These are phyloP conservation scores for Saturnispora saitoi DNA, from an alignment of 805 yeast genomes.

Conservation along the genomic window DNA sequence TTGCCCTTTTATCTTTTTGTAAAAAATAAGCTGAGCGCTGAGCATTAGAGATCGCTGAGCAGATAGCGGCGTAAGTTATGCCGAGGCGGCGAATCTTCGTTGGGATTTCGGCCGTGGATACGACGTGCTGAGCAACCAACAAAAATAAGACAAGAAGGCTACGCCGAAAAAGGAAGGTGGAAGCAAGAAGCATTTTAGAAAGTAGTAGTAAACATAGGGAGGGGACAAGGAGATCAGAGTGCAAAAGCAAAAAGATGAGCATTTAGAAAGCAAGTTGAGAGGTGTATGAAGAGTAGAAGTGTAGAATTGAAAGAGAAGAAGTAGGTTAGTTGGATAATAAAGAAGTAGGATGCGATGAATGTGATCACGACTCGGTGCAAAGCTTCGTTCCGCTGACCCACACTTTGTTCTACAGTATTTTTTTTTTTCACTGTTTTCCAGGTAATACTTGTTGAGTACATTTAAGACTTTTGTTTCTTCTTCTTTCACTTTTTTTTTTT, in stretches of 20 bases:
- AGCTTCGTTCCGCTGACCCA: slow-evolving; percentile 1
- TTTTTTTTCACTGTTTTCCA: not conserved
- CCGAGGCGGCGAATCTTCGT: too few relatives aligned
- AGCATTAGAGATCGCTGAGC: not conserved
- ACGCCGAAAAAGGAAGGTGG: not conserved
- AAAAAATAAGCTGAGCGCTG: not conserved
- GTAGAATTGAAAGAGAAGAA: too few relatives aligned
- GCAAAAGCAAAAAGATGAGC: not conserved
- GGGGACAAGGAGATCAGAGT: not conserved
- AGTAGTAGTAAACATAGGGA: not conserved
- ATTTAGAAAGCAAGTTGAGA: too few relatives aligned
- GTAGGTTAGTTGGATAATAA: too few relatives aligned
- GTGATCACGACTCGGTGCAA: not conserved
- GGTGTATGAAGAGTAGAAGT: too few relatives aligned
- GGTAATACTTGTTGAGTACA: not conserved
- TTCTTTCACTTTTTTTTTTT: not conserved
- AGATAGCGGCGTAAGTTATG: too few relatives aligned
- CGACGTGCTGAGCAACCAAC: not conserved
- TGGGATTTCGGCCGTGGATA: too few relatives aligned
- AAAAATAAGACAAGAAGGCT: not conserved
- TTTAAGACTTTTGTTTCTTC: too few relatives aligned
- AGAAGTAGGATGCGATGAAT: not conserved
- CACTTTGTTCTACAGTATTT: not conserved
- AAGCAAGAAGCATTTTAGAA: not conserved
- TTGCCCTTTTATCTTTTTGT: not conserved